phyloP scores from a whole-genome alignment of 2,329 filamentous ascomycete species.

The Cytospora piceicola region DNA sequence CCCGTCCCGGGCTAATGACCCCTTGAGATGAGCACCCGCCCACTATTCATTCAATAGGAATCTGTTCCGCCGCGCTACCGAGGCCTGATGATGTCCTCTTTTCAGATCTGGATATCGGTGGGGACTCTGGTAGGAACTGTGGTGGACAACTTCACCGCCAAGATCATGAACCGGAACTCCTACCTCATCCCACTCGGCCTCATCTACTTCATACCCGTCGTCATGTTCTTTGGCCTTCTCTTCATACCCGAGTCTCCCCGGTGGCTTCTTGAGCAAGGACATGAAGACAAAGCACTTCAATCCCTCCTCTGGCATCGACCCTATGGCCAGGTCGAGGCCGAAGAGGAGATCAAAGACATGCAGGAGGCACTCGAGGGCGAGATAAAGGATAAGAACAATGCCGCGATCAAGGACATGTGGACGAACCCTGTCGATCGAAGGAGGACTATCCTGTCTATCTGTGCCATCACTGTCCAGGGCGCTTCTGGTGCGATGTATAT shows the following conservation, averaged over 20 bases:
- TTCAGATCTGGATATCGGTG: slow-evolving; percentile 51
- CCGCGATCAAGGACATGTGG: slow-evolving; percentile 52
- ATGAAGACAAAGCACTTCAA: slow-evolving; percentile 38
- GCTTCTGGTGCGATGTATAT: slow-evolving; percentile 53
- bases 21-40: background rate
- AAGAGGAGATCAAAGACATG: slow-evolving; percentile 45
- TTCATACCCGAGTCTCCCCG: slow-evolving; percentile 48
- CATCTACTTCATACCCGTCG: slow-evolving; percentile 44
- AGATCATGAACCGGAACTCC: slow-evolving; percentile 41
- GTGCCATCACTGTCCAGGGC: slow-evolving; percentile 54
- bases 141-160: slow-evolving; percentile 53
- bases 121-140: slow-evolving; percentile 49
- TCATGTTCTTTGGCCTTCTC: slow-evolving; percentile 43
- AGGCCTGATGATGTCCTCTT: slow-evolving; percentile 48
- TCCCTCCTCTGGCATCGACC: slow-evolving; percentile 42
- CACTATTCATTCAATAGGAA: slow-evolving; percentile 9
- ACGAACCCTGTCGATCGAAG: slow-evolving; percentile 56
- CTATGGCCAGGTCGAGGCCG: slow-evolving; percentile 36
- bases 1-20: fast-evolving
- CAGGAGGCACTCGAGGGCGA: slow-evolving; percentile 43
- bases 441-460: slow-evolving; percentile 52
- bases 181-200: slow-evolving; percentile 48
- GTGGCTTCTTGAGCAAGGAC: slow-evolving; percentile 45
- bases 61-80: slow-evolving; percentile 47
- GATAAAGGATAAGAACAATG: slow-evolving; percentile 37